These are phyloP conservation scores for Trametes hirsuta DNA, from an alignment of 1,284 basidiomycete species.

Conservation along the genomic window DNA sequence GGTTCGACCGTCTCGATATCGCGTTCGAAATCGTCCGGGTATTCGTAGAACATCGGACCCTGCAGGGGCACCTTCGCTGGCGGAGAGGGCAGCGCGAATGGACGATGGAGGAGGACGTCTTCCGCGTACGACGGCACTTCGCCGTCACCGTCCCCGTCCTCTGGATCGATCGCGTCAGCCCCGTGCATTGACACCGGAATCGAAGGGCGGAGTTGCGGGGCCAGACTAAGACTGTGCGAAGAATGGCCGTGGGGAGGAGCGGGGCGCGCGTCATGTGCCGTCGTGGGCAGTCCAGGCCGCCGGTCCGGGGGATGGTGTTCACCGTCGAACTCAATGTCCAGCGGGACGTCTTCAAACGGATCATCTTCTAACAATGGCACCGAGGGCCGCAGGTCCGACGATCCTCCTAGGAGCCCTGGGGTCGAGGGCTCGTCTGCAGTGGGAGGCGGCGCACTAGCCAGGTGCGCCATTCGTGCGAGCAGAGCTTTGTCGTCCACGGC, in stretches of 20 bases:
- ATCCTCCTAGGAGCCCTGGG: conserved; percentile 7
- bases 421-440: not conserved
- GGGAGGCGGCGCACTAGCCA: conserved; percentile 59
- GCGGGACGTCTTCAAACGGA: conserved; percentile 23
- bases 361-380: conserved; percentile 35
- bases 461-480: conserved; percentile 56
- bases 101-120: conserved; percentile 26
- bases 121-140: conserved; percentile 32
- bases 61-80: conserved; percentile 31
- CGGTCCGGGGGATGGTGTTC: conserved; percentile 8
- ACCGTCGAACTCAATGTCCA: conserved; percentile 16
- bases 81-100: conserved; percentile 29
- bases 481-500: conserved; percentile 75
- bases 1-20: conserved; percentile 30
- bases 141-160: not conserved
- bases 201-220: not conserved
- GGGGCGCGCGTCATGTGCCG: conserved; percentile 16
- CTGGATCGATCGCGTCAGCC: conserved; percentile 1
- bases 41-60: conserved; percentile 35
- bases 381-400: conserved; percentile 26
- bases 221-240: not conserved
- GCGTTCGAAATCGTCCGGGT: conserved; percentile 35
- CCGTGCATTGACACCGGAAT: not conserved
- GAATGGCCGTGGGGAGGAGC: not conserved
- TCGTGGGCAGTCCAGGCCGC: not conserved